Evolutionary conservation across 2,329 filamentous ascomycete species (phyloP).

Genomic region (Raffaelea deltoideospora): DNA sequence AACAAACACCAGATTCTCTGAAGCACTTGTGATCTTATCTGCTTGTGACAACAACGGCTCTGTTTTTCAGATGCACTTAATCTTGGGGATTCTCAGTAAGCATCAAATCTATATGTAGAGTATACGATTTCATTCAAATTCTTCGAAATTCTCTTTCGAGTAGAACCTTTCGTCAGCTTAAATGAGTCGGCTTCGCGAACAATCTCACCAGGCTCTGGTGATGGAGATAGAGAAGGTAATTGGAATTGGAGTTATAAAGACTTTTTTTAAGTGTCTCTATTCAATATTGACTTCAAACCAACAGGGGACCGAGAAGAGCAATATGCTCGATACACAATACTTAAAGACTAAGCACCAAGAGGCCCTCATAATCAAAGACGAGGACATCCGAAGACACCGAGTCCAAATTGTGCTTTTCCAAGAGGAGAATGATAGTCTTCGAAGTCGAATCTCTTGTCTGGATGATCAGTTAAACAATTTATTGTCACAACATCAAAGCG

Average conservation of each 20-base stretch:
- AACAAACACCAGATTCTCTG: neutral
- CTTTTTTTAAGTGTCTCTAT: no score
- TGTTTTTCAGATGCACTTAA: no score
- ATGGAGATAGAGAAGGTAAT: constrained; percentile 23
- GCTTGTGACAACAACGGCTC: no score
- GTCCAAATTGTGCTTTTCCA: constrained; percentile 57
- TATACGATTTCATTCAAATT: no score
- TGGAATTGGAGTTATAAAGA: no score
- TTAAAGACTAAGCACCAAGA: constrained; percentile 48
- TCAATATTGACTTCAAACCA: no score
- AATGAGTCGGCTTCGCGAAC: no score
- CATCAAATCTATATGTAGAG: no score
- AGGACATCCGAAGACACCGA: constrained; percentile 55
- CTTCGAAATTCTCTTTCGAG: no score
- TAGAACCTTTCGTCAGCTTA: no score
- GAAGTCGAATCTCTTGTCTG: constrained; percentile 43
- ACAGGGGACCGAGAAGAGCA: constrained; percentile 32
- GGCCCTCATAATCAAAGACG: constrained; percentile 56
- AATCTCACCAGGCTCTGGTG: no score
- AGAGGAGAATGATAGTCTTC: constrained; percentile 57
- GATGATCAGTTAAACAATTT: constrained; percentile 42
- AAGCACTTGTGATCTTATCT: neutral
- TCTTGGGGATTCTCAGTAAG: no score
- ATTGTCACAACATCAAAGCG: constrained; percentile 21
- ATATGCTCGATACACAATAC: constrained; percentile 54